Evolutionary conservation across 169 alveolate genomes (phyloP).

Genomic region (Toxoplasma gondii): DNA sequence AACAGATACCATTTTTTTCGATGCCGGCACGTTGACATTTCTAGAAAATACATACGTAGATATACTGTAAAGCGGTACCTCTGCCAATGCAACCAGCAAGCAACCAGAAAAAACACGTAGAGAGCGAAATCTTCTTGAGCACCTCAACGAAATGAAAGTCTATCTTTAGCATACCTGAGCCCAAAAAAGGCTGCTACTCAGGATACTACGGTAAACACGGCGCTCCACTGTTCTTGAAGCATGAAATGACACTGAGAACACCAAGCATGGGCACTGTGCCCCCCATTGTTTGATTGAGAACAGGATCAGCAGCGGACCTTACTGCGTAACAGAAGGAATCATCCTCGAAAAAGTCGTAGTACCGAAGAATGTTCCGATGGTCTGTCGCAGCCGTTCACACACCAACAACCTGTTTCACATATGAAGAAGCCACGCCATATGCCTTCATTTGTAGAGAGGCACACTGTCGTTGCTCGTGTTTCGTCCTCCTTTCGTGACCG

Average conservation of each 20-base stretch:
- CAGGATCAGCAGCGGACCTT: not conserved
- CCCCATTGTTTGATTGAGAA: not conserved
- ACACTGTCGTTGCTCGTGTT: no score
- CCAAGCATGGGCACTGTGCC: not conserved
- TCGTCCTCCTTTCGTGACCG: no score
- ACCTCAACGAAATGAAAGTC: no score
- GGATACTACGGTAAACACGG: not conserved
- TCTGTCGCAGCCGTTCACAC: not conserved
- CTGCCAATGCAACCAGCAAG: no score
- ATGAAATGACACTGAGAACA: not conserved
- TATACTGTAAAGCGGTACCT: no score
- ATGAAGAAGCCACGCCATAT: not conserved
- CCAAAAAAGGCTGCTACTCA: no score
- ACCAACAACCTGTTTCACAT: not conserved
- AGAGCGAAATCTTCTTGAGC: no score
- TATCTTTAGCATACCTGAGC: no score
- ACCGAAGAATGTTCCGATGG: not conserved
- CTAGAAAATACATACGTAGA: no score
- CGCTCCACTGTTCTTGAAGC: not conserved
- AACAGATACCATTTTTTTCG: no score
- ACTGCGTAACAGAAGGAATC: not conserved
- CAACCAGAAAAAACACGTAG: no score
- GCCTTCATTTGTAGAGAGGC: not conserved
- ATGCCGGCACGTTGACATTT: no score
- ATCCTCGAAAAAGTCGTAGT: conserved; percentile 11